Evolutionary conservation across 495 filamentous ascomycete species (phyloP).

Genomic region (Bathelium albidoporum): DNA sequence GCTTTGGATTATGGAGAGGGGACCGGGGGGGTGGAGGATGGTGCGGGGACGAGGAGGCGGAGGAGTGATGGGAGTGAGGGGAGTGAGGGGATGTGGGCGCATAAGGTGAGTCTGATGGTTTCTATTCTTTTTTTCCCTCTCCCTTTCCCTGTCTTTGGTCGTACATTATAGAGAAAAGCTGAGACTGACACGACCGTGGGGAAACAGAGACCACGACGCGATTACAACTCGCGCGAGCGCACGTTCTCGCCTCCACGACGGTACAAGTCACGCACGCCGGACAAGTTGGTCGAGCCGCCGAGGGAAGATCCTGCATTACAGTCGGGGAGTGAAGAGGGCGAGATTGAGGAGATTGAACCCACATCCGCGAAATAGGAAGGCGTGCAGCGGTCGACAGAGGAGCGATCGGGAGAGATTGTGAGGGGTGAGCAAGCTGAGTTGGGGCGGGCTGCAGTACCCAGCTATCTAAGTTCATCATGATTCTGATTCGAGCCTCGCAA

Average conservation of each 20-base stretch:
- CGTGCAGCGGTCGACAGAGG: too few species aligned
- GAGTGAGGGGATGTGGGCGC: constrained; percentile 46
- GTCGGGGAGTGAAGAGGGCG: constrained; percentile 86
- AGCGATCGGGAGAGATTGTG: too few species aligned
- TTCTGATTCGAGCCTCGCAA: too few species aligned
- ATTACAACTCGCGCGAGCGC: constrained; percentile 48
- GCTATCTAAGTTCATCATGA: too few species aligned
- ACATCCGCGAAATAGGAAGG: constrained; percentile 12
- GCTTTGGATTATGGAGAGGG: constrained; percentile 82
- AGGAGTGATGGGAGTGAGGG: constrained; percentile 64
- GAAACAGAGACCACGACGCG: constrained; percentile 48
- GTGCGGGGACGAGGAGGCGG: constrained; percentile 45
- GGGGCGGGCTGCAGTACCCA: too few species aligned
- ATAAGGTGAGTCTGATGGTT: not conserved
- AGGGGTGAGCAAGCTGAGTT: too few species aligned
- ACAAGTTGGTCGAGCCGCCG: constrained; percentile 36
- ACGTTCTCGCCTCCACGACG: constrained; percentile 38
- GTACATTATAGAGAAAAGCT: not conserved
- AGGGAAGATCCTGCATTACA: constrained; percentile 44
- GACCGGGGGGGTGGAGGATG: constrained; percentile 37
- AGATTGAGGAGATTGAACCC: constrained; percentile 74
- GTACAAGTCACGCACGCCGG: constrained; percentile 43
- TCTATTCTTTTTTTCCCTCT: not conserved
- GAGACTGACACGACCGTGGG: not conserved
- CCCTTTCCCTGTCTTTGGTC: not conserved